These are phyloP conservation scores for Trametes sp. DNA, from an alignment of 1,284 basidiomycete species.

Conservation along the genomic window DNA sequence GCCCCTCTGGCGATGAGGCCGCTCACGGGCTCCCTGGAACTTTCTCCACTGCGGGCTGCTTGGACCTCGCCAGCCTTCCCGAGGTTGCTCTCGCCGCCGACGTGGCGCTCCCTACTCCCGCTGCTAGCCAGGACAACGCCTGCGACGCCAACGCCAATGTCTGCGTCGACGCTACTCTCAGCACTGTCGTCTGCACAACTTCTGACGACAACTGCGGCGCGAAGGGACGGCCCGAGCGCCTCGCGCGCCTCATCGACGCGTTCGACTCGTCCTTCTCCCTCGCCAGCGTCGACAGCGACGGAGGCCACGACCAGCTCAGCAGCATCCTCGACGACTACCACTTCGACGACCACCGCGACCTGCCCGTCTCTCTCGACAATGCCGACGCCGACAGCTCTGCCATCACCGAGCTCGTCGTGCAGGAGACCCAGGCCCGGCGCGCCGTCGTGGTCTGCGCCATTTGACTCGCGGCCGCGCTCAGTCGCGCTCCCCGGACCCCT, in stretches of 20 bases:
- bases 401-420: constrained; percentile 1
- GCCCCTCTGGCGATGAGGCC: background rate
- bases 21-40: background rate
- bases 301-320: constrained; percentile 6
- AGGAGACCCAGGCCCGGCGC: constrained; percentile 1
- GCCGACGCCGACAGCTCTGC: background rate
- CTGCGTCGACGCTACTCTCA: background rate
- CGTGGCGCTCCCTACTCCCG: background rate
- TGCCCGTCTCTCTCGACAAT: background rate
- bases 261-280: constrained; percentile 15
- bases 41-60: background rate
- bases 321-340: constrained; percentile 18
- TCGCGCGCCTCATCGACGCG: constrained; percentile 8
- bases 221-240: background rate
- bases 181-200: background rate
- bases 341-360: constrained; percentile 6
- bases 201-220: background rate
- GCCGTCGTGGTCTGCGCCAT: constrained; percentile 10
- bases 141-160: background rate
- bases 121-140: constrained; percentile 2
- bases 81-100: background rate
- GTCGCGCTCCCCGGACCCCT: background rate
- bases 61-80: background rate
- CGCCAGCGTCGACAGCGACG: constrained; percentile 10
- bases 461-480: background rate